Evolutionary conservation across 805 yeast genomes (phyloP), one percentile per base, ranked within the genome.

Genomic region (Metschnikowia lochheadii): DNA sequence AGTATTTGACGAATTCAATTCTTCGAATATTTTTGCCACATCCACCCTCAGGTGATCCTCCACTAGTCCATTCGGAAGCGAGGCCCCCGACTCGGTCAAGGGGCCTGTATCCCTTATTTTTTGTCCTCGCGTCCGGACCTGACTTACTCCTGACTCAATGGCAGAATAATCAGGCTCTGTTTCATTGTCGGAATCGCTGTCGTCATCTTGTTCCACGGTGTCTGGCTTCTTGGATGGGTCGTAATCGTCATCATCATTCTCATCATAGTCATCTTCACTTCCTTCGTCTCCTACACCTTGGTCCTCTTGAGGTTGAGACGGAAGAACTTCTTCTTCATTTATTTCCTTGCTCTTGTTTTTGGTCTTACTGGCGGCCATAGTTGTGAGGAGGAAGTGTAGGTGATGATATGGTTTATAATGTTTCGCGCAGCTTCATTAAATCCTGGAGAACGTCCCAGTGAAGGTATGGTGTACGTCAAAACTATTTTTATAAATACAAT

Each of bases 61-160:
- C 2, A 56, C 53, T 39, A 61, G 54, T 10, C 55, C 56, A 5
- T 29, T 29, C 3, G 33, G 32, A 20, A 33, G 49, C 31, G 39
- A 15, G 5, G 49, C 38, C 40, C 44, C 41, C 15, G 46, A 35
- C 46, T 17, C 33, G 23, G 33, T 26, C 18, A n/a, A 21, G 15
- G 20, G 39, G 20, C 40, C 26, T 23, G 49, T 49, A 17, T 82
- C 87, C 20, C 69, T 52, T 29, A 67, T 68, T 43, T 86, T 66
- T 55, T 84, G 92, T 20, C 80, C 75, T 56, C 96, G 73, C 0
- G 96, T 88, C 59, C 81, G 80, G 34, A 88, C 78, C 48, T 84
- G 75, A 0, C 89, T 85, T 13, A 62, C 71, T 61, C 42, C 74
- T 59, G 61, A 81, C 53, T 81, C 87, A 5, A 85, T 79, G 3